Conservation (phyloP, 73 alveolate species). For the Blepharisma stoltei region DNA sequence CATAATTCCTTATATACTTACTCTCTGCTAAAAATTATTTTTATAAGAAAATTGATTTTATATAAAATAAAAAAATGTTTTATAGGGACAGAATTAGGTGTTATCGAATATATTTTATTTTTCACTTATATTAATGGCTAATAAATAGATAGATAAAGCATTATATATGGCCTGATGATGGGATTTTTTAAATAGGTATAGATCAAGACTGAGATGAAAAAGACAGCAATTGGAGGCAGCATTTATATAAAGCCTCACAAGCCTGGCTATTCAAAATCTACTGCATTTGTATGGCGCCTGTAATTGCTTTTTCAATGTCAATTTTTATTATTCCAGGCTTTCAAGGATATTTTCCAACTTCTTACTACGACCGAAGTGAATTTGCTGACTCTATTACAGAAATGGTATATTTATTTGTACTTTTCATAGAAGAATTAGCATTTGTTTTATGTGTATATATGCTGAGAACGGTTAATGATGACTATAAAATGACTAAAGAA, state of each 20-base stretch:
- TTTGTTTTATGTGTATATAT: slow-evolving; percentile 11
- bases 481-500: slow-evolving; percentile 22
- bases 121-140: too few relatives aligned
- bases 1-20: slow-evolving; percentile 1
- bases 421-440: slow-evolving; percentile 7
- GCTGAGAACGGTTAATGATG: slow-evolving; percentile 3
- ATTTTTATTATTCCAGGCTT: background rate
- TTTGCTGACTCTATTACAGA: background rate
- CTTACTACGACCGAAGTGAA: background rate
- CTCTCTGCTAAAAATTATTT: too few relatives aligned
- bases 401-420: slow-evolving; percentile 6
- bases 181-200: too few relatives aligned
- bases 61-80: too few relatives aligned
- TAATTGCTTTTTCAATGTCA: background rate
- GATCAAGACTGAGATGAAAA: slow-evolving; percentile 2
- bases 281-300: background rate
- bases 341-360: background rate
- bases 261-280: background rate
- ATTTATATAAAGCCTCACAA: background rate
- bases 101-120: slow-evolving; percentile 6
- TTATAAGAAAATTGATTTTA: too few relatives aligned
- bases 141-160: too few relatives aligned
- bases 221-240: background rate
- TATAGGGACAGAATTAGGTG: too few relatives aligned
- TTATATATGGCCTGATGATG: too few relatives aligned